Evolutionary conservation across 257 asterid species (phyloP), one percentile per base, ranked within the genome.

Genomic region (Avicennia marina): DNA sequence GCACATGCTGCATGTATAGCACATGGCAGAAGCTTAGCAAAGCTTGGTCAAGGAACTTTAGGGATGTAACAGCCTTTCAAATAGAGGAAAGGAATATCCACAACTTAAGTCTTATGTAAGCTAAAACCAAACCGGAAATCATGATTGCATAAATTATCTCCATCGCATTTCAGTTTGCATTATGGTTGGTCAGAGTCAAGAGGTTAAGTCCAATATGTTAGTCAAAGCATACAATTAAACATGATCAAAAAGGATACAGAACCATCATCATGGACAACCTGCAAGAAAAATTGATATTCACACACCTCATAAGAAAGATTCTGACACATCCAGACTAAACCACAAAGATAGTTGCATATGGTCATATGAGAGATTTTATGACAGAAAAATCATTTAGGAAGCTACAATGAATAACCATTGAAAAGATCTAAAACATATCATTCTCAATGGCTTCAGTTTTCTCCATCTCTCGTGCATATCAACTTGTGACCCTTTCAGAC

Each of bases 211-310:
- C 33, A 16, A 20, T 25, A n/a, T n/a, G 22, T 41, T 13, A 12
- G 53, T 4, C 39, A 42, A 45, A 53, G 39, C 40, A 46, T 8
- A 31, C 31, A 20, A 40, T 12, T 31, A 38, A 46, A 64, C 49
- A 62, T 10, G 58, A 45, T 36, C 2, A 6, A 60, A 26, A 83
- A 87, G 95, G 98, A 90, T 90, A 90, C 95, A 41, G 96, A 89
- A 63, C 98, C 98, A 83, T 87, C 98, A 63, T 90, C 98, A 4
- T 85, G 87, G 66, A 83, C 85, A 71, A 85, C 98, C 96, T 87
- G 87, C 70, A 72, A 64, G 49, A 59, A 61, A 50, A 19, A 10
- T 3, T 2, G 16, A 33, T 51, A 43, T 56, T 25, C 68, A 45
- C 11, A 33, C 29, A 56, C 52, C 50, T 5, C 45, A 34, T 40